Evolutionary conservation across 352 stramenopile genomes (phyloP), one percentile per base, ranked within the genome.

Genomic region (Pythium utonaiense): DNA sequence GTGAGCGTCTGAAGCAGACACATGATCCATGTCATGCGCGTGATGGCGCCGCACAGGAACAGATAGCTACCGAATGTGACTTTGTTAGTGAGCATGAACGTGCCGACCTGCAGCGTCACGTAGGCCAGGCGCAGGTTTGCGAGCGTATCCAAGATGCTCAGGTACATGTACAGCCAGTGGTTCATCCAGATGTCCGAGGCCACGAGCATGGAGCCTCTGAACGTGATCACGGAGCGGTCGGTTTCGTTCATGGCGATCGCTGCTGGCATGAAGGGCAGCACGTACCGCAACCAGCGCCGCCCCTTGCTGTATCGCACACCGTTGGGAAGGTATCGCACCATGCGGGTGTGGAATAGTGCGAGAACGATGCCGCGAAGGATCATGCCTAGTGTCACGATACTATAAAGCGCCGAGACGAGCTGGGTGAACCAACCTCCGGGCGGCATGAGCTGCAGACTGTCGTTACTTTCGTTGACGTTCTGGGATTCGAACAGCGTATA

Each of bases 131-230:
- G 71, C 0, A 86, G 14, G 50, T 72, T 83, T 1, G 69, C 51
- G 8, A 86, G 53, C 6, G 75, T 60, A 12, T 89, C 77, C 31
- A 86, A 44, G 16, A 86, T 78, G 53, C 79, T 87, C 1, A 87
- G 40, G 3, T 68, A 33, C 7, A 86, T 85, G 60, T 87, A 89
- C 1, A 87, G 62, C 79, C 79, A 89, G 48, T 89, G 77, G 55
- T 86, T 89, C 54, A 87, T 82, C 79, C 79, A 87, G 2, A 83
- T 57, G 24, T 86, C 75, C 1, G 78, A 86, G 0, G 73, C 79
- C 62, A 85, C 78, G 22, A 88, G 57, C 13, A 77, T 25, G 40
- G 62, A 70, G 25, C 74, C 78, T 25, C 83, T 82, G 64, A 86
- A 86, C 1, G 64, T 67, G 30, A 88, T 78, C 10, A 85, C 70